Evolutionary conservation across 306 rosid species (phyloP), one percentile per base, ranked within the genome.

Genomic region (Malus orientalis): DNA sequence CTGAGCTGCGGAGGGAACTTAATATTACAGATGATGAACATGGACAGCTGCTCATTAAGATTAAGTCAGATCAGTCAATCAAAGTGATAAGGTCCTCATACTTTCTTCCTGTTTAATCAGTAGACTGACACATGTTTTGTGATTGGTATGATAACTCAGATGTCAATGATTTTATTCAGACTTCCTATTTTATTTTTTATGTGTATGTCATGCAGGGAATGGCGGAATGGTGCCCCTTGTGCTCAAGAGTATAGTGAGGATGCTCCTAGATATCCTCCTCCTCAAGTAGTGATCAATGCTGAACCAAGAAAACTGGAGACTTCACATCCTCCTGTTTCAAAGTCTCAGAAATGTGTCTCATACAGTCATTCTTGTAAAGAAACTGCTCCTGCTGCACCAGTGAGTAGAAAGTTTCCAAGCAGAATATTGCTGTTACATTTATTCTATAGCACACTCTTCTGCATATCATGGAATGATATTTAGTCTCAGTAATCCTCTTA

Each of bases 1-100:
- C 76, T 1, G 45, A 73, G 76, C 67, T 73, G 76, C 67, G 76
- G 36, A 73, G 40, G 76, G 76, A 73, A 15, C 76, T 57, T 36
- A 57, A 73, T n/a, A 23, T 57, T 13, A 36, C 76, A 22, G 76
- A 73, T 22, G 67, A 36, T n/a, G 76, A 73, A 58, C 76, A 73
- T 38, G 76, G 54, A 57, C 67, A 36, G 14, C 14, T 73, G 22
- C 76, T 73, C 23, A 27, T 23, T n/a, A 22, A 33, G 51, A 71
- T 71, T 20, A 36, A 23, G 25, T 33, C 53, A 5, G 23, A 73
- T 4, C 36, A 57, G 22, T n/a, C 76, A 3, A 38, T 72, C 36
- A 57, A 22, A 15, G 13, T 14, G 67, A n/a, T 57, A 23, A 57
- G 76, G 54, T 64, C 23, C 42, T 15, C 44, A 32, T 64, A 64